These are phyloP conservation scores for Euphorbia celastroides DNA, from an alignment of 441 rosid species.

Conservation along the genomic window DNA sequence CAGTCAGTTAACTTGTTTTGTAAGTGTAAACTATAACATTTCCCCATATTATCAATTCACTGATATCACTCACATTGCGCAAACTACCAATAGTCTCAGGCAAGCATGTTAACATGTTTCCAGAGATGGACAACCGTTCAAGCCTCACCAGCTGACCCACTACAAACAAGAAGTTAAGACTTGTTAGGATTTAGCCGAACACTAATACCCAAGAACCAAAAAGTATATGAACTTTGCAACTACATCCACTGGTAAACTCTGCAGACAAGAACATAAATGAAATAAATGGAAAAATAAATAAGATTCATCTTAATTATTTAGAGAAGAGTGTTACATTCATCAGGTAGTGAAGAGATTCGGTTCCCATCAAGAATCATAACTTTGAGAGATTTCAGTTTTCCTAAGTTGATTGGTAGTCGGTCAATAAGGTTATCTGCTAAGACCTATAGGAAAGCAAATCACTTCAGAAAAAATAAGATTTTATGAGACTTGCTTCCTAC, in stretches of 20 bases:
- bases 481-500: not conserved
- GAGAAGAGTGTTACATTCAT: slow-evolving; percentile 72
- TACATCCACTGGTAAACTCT: slow-evolving; percentile 11
- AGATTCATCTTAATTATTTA: slow-evolving; percentile 28
- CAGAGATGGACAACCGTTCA: slow-evolving; percentile 71
- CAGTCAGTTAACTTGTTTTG: not conserved
- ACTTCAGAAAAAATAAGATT: slow-evolving; percentile 14
- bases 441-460: slow-evolving; percentile 39
- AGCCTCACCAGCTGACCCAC: slow-evolving; percentile 97
- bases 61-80: slow-evolving; percentile 66
- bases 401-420: slow-evolving; percentile 67
- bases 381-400: slow-evolving; percentile 85
- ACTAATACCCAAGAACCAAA: slow-evolving; percentile 1
- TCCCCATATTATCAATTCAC: not conserved
- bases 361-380: slow-evolving; percentile 83
- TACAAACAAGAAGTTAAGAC: slow-evolving; percentile 22
- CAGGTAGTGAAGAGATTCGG: slow-evolving; percentile 69
- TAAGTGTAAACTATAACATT: not conserved
- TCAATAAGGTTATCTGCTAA: slow-evolving; percentile 64
- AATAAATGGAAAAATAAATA: slow-evolving; percentile 3
- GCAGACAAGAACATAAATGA: slow-evolving; percentile 19
- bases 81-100: slow-evolving; percentile 94
- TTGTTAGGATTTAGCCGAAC: slow-evolving; percentile 18
- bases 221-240: slow-evolving; percentile 9
- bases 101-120: slow-evolving; percentile 61